phyloP scores from a whole-genome alignment of 2,329 filamentous ascomycete genomes.

The Lasiodiplodia sp. region DNA sequence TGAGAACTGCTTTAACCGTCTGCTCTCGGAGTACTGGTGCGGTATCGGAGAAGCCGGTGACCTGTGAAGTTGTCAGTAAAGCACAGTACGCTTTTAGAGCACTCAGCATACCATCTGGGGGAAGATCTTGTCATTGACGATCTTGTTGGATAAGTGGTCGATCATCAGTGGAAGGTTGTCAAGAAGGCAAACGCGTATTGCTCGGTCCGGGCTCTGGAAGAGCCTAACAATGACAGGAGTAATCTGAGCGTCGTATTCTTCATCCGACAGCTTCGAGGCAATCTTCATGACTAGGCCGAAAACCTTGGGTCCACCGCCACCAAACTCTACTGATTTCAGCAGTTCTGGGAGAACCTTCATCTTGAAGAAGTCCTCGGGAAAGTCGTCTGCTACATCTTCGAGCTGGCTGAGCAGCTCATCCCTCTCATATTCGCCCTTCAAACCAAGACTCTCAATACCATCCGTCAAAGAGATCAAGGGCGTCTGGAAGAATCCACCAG shows the following conservation, averaged over 20 bases:
- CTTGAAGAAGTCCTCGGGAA: conserved; percentile 97
- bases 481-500: conserved; percentile 89
- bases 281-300: conserved; percentile 91
- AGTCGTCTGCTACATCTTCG: conserved; percentile 87
- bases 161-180: conserved; percentile 92
- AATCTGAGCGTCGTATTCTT: conserved; percentile 86
- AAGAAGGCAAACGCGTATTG: conserved; percentile 86
- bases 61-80: conserved; percentile 56
- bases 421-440: conserved; percentile 84
- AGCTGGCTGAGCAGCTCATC: conserved; percentile 73
- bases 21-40: conserved; percentile 94
- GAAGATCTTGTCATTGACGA: conserved; percentile 96
- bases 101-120: conserved; percentile 75
- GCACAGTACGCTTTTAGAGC: background rate
- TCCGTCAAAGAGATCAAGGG: conserved; percentile 91
- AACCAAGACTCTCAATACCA: conserved; percentile 87
- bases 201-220: conserved; percentile 90
- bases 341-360: conserved; percentile 95
- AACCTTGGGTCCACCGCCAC: conserved; percentile 91
- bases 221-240: conserved; percentile 86
- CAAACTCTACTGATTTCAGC: conserved; percentile 98
- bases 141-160: conserved; percentile 83
- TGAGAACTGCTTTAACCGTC: conserved; percentile 91
- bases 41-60: conserved; percentile 92
- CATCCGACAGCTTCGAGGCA: conserved; percentile 80